Evolutionary conservation across 2,329 filamentous ascomycete species (phyloP).

Genomic region (Trichoderma atroviride): DNA sequence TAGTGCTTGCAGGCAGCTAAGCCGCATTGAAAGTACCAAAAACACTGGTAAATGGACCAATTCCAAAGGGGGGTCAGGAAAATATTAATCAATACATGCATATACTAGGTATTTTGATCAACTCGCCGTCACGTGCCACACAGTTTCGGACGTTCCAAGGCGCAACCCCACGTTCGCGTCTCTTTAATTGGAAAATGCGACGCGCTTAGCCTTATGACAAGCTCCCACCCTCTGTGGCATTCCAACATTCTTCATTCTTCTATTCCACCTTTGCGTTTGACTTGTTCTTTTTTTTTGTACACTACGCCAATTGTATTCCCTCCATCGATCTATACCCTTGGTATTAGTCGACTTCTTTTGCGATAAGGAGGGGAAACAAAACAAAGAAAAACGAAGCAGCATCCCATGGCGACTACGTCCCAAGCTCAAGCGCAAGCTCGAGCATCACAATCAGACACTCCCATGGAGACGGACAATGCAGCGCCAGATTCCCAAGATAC

Average conservation of each 20-base stretch:
- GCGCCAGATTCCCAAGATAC: neutral
- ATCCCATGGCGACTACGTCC: neutral
- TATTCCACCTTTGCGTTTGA: neutral
- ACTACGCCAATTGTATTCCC: neutral
- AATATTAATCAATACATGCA: neutral
- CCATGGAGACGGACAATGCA: slow-evolving; percentile 15
- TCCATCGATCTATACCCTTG: neutral
- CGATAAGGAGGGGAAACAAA: neutral
- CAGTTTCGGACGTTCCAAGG: neutral
- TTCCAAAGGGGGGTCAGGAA: neutral
- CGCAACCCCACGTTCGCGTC: slow-evolving; percentile 27
- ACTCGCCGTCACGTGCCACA: slow-evolving; percentile 1
- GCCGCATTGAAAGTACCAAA: neutral
- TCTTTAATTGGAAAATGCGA: neutral
- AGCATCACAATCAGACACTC: neutral
- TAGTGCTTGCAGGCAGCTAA: neutral
- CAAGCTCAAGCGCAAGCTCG: neutral
- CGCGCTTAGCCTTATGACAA: neutral
- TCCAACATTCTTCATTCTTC: neutral
- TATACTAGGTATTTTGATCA: neutral
- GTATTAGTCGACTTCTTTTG: neutral
- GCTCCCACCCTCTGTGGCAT: neutral
- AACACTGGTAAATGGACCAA: neutral
- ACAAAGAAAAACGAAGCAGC: neutral
- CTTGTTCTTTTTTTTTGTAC: neutral